These are phyloP conservation scores for Arthrobotrys megalospora DNA, from an alignment of 2,329 filamentous ascomycete genomes.

Conservation along the genomic window DNA sequence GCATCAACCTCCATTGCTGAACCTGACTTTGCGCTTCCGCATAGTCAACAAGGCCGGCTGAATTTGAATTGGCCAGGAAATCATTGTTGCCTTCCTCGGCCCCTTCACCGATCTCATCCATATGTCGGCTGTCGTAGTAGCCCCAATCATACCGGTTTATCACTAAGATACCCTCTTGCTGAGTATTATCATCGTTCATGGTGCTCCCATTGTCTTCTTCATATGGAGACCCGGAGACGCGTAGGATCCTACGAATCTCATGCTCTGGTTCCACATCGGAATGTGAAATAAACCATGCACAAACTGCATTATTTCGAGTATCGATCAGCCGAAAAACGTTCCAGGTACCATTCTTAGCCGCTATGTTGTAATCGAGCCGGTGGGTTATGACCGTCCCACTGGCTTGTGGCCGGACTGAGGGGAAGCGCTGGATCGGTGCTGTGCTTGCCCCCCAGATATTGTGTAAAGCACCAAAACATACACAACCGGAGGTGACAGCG, in stretches of 20 bases:
- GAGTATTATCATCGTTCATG: slow-evolving; percentile 57
- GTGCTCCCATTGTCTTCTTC: slow-evolving; percentile 55
- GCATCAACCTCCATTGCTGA: slow-evolving; percentile 43
- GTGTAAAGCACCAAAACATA: slow-evolving; percentile 38
- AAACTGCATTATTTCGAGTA: not conserved
- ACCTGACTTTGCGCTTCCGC: slow-evolving; percentile 39
- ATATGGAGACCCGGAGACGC: slow-evolving; percentile 58
- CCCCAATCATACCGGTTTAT: slow-evolving; percentile 61
- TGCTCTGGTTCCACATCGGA: slow-evolving; percentile 29
- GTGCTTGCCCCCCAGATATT: slow-evolving; percentile 34
- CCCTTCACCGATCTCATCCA: slow-evolving; percentile 30
- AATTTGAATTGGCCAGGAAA: slow-evolving; percentile 27
- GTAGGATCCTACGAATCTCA: slow-evolving; percentile 53
- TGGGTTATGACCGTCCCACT: slow-evolving; percentile 25
- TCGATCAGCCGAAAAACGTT: slow-evolving; percentile 30
- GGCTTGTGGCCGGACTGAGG: not conserved
- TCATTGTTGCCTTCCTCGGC: slow-evolving; percentile 13
- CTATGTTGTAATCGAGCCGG: slow-evolving; percentile 20
- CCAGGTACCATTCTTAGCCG: slow-evolving; percentile 32
- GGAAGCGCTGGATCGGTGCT: slow-evolving; percentile 15
- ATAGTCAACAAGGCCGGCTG: slow-evolving; percentile 57
- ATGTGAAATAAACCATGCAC: slow-evolving; percentile 47
- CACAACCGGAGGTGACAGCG: slow-evolving; percentile 6
- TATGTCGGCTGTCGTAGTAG: slow-evolving; percentile 37
- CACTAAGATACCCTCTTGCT: slow-evolving; percentile 47